Base-by-base conservation (phyloP, 2,329 filamentous ascomycete species). In the Penicillium freii region DNA sequence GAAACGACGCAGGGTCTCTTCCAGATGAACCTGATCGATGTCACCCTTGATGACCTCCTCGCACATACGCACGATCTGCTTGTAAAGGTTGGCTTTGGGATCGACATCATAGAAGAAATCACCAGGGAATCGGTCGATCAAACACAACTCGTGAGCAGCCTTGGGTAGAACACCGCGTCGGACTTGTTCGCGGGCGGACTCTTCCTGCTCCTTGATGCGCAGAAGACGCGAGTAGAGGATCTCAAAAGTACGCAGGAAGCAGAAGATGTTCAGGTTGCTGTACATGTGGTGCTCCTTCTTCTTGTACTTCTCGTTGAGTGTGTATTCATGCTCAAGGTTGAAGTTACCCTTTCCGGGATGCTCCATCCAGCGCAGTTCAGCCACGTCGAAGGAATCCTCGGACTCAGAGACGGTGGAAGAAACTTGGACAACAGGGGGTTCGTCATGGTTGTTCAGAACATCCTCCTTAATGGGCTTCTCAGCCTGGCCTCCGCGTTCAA, bases 161-260 rank as follows among this genome's bases (percentile, higher is more conserved):
- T 95, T 96, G 57, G 84, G 82, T 47, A 86, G 82, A 70, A 86
- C 87, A 44, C 91, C 86, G 21, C 91, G 88, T 27, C 82, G 80
- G 39, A 97, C 87, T 67, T 91, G 87, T 65, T 87, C 84, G 47
- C 84, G 81, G 10, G 95, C 92, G 44, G 87, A 84, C 3, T 84
- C 81, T 66, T 90, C 89, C 69, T 88, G 88, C 57, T 87, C 82
- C 78, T 97, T 97, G 73, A 97, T 86, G 59, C 89, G 89, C 61
- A 88, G 81, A 15, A 99, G 82, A 40, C 94, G 87, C 68, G 87
- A 85, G 76, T 96, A 97, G 5, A 99, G 80, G n/a, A 89, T 89
- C 70, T 96, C 87, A 73, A 99, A 94, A 60, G 96, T 87, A 65
- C 89, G 90, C 79, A 99, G 89, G 81, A 99, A 97, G 75, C 94